Evolutionary conservation across 495 filamentous ascomycete species (phyloP).

Genomic region (Podospora pseudoanserina): DNA sequence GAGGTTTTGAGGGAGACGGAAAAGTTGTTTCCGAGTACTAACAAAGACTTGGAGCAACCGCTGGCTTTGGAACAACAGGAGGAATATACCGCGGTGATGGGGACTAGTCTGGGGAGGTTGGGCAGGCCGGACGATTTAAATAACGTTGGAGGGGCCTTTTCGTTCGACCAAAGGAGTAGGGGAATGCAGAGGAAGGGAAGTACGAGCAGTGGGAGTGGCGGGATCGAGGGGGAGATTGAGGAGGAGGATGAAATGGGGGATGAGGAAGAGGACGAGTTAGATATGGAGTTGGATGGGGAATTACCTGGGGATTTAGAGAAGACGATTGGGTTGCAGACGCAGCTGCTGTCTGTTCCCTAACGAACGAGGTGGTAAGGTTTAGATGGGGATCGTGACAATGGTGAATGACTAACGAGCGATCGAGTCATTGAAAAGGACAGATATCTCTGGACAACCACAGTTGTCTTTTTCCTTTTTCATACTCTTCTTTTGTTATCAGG

Average conservation of each 20-base stretch:
- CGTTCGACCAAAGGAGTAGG: not conserved
- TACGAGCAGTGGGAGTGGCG: not conserved
- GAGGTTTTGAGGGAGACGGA: not conserved
- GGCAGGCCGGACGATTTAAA: not conserved
- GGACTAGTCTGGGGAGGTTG: not conserved
- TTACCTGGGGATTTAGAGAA: not conserved
- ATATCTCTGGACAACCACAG: no score
- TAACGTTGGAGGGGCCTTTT: not conserved
- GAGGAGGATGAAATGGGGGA: not conserved
- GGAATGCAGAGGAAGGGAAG: not conserved
- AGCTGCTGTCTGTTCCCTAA: no score
- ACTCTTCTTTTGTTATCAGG: no score
- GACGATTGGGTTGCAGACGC: not conserved
- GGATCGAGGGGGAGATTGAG: not conserved
- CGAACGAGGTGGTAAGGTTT: not conserved
- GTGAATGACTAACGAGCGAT: not conserved
- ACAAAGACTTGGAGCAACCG: not conserved
- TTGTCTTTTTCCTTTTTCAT: no score
- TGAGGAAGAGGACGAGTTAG: not conserved
- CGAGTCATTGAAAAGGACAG: no score
- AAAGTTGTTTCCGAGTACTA: not conserved
- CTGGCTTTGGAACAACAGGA: not conserved
- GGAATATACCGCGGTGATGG: not conserved
- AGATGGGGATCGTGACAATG: not conserved
- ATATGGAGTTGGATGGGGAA: not conserved